Percentiles rank a stretch among this genome's conserved stretches.
These are phyloP conservation scores for Fusarium graminum DNA, from an alignment of 2,329 filamentous ascomycete species.

Conservation along the genomic window DNA sequence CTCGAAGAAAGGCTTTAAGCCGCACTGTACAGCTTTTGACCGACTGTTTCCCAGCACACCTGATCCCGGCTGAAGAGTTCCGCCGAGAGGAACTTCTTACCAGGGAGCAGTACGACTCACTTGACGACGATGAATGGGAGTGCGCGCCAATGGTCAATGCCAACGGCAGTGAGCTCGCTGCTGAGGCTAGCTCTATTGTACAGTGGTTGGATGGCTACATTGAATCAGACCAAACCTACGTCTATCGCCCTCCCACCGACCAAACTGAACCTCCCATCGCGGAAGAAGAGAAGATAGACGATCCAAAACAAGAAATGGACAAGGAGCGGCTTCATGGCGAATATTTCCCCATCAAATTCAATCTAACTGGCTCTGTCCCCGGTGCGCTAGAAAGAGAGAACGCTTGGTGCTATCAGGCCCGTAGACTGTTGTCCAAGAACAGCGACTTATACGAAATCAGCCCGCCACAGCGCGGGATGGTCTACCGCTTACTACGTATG, in stretches of 20 bases:
- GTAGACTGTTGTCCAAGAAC: conserved; percentile 21
- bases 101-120: conserved; percentile 71
- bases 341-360: conserved; percentile 52
- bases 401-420: conserved; percentile 33
- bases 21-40: conserved; percentile 28
- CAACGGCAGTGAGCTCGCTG: background rate
- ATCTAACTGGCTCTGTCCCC: conserved; percentile 35
- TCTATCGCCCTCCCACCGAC: conserved; percentile 40
- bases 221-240: conserved; percentile 39
- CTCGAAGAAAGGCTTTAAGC: conserved; percentile 23
- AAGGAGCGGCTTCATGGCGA: conserved; percentile 68
- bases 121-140: conserved; percentile 46
- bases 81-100: conserved; percentile 69
- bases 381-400: conserved; percentile 13
- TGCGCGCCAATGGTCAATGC: conserved; percentile 4
- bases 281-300: background rate
- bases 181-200: conserved; percentile 17
- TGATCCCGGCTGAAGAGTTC: conserved; percentile 69
- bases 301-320: conserved; percentile 37
- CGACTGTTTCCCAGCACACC: conserved; percentile 54
- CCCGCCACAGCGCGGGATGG: conserved; percentile 65
- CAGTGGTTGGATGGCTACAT: conserved; percentile 38
- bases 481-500: conserved; percentile 76
- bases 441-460: conserved; percentile 73
- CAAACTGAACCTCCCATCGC: conserved; percentile 24